Evolutionary conservation across 192 early-diverging fungal genomes (phyloP), one percentile per base, ranked within the genome.

Genomic region (Geranomyces michiganensis): DNA sequence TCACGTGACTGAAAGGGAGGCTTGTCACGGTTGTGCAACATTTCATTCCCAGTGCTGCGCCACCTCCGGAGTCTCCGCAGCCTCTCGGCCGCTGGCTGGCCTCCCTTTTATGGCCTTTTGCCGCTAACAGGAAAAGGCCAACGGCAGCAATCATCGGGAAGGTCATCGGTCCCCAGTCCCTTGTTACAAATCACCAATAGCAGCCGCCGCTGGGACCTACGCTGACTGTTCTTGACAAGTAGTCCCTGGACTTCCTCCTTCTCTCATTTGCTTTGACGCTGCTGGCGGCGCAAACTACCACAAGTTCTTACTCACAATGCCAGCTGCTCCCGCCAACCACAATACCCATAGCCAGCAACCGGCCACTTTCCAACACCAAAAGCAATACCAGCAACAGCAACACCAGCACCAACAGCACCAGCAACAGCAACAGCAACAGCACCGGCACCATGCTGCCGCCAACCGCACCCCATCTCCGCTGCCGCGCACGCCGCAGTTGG

Each of bases 401-500:
- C 67, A 53, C 12, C 67, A 32, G 22, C 74, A 75, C 27, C 74
- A 72, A 65, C 70, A 74, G 36, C 74, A 65, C 15, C 69, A 32
- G 43, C 27, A 31, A 27, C 48, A 15, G 36, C 74, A 75, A 47
- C 74, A 72, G 43, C 70, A 74, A 56, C 74, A 65, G 30, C 69
- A 32, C 44, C 27, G 19, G 26, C 48, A 15, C 56, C 70, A 41
- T 7, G 36, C 10, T 41, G 36, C 36, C 36, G 36, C 36, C 36
- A 3, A 30, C 19, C 4, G n/a, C 29, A n/a, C n/a, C 65, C 46
- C 22, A 55, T 15, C 17, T 19, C 17, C 73, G 46, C 53, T 63
- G 51, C 46, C n/a, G 13, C 33, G 27, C 68, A 1, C 62, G 55
- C 22, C 55, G 56, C 3, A 53, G 15, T 17, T 53, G 7, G 51